Evolutionary conservation across 1,139 yeast genomes (phyloP).

Genomic region (Nakaseomyces uthaithaninus): DNA sequence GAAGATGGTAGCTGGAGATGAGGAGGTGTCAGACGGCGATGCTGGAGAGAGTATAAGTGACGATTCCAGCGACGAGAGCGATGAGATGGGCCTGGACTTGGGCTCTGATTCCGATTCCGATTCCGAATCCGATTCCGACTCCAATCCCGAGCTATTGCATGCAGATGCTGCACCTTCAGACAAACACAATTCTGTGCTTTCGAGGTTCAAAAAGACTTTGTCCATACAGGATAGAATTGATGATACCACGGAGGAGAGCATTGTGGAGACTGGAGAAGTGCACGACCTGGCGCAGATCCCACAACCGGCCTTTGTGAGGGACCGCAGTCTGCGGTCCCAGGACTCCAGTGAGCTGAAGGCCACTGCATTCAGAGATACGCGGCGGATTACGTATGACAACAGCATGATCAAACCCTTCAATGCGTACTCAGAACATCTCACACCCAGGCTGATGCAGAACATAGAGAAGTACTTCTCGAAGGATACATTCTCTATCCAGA

Average conservation of each 20-base stretch:
- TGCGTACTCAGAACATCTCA: slow-evolving; percentile 17
- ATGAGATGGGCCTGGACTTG: slow-evolving; percentile 12
- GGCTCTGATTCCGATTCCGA: slow-evolving; percentile 3
- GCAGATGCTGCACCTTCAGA: slow-evolving; percentile 17
- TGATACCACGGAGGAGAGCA: slow-evolving; percentile 3
- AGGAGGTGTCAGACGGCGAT: too few relatives aligned
- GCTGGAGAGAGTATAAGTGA: not conserved
- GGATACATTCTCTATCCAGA: slow-evolving; percentile 31
- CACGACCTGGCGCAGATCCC: slow-evolving; percentile 73
- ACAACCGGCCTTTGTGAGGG: slow-evolving; percentile 50
- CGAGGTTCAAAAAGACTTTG: slow-evolving; percentile 36
- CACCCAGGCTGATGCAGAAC: slow-evolving; percentile 22
- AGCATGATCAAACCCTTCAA: slow-evolving; percentile 23
- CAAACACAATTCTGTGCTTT: slow-evolving; percentile 36
- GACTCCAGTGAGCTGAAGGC: slow-evolving; percentile 12
- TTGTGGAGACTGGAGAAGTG: slow-evolving; percentile 29
- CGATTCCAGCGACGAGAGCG: not conserved
- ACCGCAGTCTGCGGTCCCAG: slow-evolving; percentile 12
- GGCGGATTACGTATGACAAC: slow-evolving; percentile 31
- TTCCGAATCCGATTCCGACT: not conserved
- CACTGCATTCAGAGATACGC: slow-evolving; percentile 16
- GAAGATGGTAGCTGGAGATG: slow-evolving; percentile 13
- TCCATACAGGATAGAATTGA: slow-evolving; percentile 30
- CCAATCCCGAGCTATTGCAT: slow-evolving; percentile 8
- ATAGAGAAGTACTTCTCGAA: slow-evolving; percentile 23